phyloP scores from a whole-genome alignment of 2,329 filamentous ascomycete species.

The Boeremia lycopersici region DNA sequence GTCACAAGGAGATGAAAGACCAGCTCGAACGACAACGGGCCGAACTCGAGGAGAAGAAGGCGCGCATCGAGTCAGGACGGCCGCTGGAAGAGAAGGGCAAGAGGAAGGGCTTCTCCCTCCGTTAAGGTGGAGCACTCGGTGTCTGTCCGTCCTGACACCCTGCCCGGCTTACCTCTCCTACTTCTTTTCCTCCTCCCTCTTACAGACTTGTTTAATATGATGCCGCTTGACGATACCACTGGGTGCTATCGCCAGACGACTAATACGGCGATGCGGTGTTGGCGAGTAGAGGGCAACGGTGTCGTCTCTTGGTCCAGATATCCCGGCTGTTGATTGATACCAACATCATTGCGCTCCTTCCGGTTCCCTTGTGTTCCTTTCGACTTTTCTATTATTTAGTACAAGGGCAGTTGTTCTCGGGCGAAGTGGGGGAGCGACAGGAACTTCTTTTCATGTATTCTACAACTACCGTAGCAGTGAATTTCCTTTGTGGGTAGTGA shows the following conservation, averaged over 20 bases:
- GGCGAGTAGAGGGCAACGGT: slow-evolving; percentile 38
- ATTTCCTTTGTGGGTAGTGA: slow-evolving; percentile 46
- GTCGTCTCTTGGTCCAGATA: slow-evolving; percentile 45
- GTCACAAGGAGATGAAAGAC: slow-evolving; percentile 99
- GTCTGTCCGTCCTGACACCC: slow-evolving; percentile 28
- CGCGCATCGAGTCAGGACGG: slow-evolving; percentile 89
- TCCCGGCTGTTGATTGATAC: slow-evolving; percentile 52
- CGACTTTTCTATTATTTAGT: slow-evolving; percentile 47
- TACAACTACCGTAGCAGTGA: slow-evolving; percentile 49
- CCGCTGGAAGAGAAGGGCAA: slow-evolving; percentile 97
- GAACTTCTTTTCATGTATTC: slow-evolving; percentile 50
- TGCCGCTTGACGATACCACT: slow-evolving; percentile 48
- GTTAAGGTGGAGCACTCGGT: slow-evolving; percentile 60
- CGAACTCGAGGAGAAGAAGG: slow-evolving; percentile 99
- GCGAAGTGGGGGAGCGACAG: slow-evolving; percentile 38
- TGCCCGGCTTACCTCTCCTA: slow-evolving; percentile 38
- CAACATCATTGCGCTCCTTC: slow-evolving; percentile 52
- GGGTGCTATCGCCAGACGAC: slow-evolving; percentile 47
- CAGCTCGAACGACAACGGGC: slow-evolving; percentile 92
- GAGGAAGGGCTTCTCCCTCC: slow-evolving; percentile 99
- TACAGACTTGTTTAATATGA: slow-evolving; percentile 51
- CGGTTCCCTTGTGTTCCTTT: slow-evolving; percentile 40
- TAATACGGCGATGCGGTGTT: slow-evolving; percentile 44
- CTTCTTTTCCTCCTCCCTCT: slow-evolving; percentile 46
- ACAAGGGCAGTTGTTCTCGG: slow-evolving; percentile 41